Percentiles rank a stretch among this genome's conserved stretches.
Conservation (phyloP, 345 rosid genomes). For the Gossypium rotundifolium region DNA sequence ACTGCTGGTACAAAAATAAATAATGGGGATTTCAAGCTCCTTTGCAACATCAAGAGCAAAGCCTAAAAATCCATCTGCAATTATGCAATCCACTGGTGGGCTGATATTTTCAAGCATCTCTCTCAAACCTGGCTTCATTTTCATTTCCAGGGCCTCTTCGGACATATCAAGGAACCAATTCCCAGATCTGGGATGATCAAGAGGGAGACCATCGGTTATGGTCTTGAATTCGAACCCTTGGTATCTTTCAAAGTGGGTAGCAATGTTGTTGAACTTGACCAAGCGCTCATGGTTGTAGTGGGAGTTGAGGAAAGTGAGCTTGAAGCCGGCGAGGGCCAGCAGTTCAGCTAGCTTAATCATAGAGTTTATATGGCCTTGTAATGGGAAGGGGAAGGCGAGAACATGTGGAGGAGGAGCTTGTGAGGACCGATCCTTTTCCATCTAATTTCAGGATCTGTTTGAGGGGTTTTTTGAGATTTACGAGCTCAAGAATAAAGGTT, state of each 20-base stretch:
- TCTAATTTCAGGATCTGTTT: not conserved
- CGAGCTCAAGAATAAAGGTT: too few species aligned
- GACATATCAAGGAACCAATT: conserved; percentile 14
- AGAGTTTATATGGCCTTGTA: conserved; percentile 62
- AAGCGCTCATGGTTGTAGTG: conserved; percentile 28
- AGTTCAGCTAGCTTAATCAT: conserved; percentile 64
- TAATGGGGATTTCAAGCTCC: conserved; percentile 27
- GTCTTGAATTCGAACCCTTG: conserved; percentile 29
- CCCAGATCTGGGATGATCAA: conserved; percentile 21
- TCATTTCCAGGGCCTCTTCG: not conserved
- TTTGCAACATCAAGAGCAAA: conserved; percentile 23
- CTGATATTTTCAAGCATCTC: conserved; percentile 10
- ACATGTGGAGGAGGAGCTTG: conserved; percentile 22
- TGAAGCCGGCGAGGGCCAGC: conserved; percentile 34
- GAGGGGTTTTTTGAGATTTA: not conserved
- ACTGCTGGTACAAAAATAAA: conserved; percentile 31
- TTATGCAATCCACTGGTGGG: conserved; percentile 26
- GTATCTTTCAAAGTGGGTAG: conserved; percentile 33
- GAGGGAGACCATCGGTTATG: conserved; percentile 28
- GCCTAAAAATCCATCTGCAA: conserved; percentile 34
- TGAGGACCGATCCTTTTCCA: not conserved
- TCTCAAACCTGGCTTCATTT: conserved; percentile 12
- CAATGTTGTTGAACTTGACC: conserved; percentile 15
- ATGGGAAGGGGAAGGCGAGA: conserved; percentile 50
- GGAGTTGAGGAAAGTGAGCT: conserved; percentile 53